Evolutionary conservation across 164 flowering plant genomes (phyloP), one percentile per base, ranked within the genome.

Genomic region (Taxillus chinensis): DNA sequence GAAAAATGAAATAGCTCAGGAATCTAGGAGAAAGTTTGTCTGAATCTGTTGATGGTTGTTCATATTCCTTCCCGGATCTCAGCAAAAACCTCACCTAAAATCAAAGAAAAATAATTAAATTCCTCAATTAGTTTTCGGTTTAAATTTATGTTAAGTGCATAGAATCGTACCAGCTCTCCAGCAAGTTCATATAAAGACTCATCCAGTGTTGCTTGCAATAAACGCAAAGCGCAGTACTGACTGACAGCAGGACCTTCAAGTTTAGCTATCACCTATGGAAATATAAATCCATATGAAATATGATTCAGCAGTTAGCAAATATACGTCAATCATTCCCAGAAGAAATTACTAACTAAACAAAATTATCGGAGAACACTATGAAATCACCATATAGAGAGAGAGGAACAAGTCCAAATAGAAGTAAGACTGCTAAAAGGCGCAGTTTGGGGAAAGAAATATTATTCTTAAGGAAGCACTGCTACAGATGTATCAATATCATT

Each of bases 181-280:
- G 97, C 99, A 62, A 93, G 95, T 77, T 93, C 99, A 77, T 93
- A 93, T 55, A 93, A 75, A 61, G 95, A 89, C 71, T 91, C 99
- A 66, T 90, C 96, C 46, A 93, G 91, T 60, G 97, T 90, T 66
- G 97, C 99, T 92, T 93, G 84, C 73, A 93, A 75, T 71, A 93
- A 75, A 43, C 95, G 95, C 71, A 90, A 74, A 64, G 99, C 99
- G 74, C 93, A 85, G 66, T 89, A 90, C 73, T 93, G 99, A 75
- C 99, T 93, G 63, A 91, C 95, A 37, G 99, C 96, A 74, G 95
- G 85, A 64, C 96, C 93, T 81, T 93, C 99, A 73, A 90, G 99
- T 77, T 90, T 90, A 5, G 99, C 97, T 73, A 93, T 93, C 40
- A 93, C 99, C 97, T 93, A 79, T 14, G 39, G 55, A 59, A 78